Base-by-base conservation (phyloP, 1,284 basidiomycete genomes). In the Sporisorium exsertum region DNA sequence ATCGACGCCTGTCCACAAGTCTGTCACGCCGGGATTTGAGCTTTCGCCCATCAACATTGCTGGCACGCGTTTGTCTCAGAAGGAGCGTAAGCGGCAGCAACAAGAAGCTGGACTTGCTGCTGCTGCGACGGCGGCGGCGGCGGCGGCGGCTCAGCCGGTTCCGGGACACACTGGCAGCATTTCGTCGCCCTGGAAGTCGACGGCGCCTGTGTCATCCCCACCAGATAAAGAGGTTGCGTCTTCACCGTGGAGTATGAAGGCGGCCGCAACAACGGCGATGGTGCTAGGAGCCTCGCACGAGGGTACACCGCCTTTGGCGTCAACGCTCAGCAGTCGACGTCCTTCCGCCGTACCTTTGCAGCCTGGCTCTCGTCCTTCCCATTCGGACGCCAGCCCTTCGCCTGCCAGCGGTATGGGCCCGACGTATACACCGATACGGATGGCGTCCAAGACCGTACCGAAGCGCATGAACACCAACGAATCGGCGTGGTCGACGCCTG, bases 71-170 rank as follows among this genome's bases (percentile, higher is more conserved):
- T 58, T 83, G n/a, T 81, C 81, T 35, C 82, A 84, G 52, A 81
- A 81, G 49, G 82, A 83, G 47, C 67, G 83, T 20, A 82, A 83
- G 68, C 79, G 77, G 33, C 80, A 74, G 57, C 75, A 77, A 60
- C 72, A 75, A 45, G 56, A 58, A 57, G 66, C 74, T 9, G 66
- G 72, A 46, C 54, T 49, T 12, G 64, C 65, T 10, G 65, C 69
- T 3, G 66, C 68, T n/a, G n/a, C n/a, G n/a, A n/a, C n/a, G n/a
- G 55, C 67, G 27, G 52, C 60, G 12, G 45, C 45, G 7, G 37
- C 35, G 1, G 61, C 50, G 2, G 54, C 62, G 7, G 60, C 62
- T 10, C 53, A 55, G 49, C 63, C 65, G 0, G 27, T 63, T 37
- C 56, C 42, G 12, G 18, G 47, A 18, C 68, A 63, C 47, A 66